phyloP scores from a whole-genome alignment of 805 yeast genomes.

The Kazachstania bromeliacearum region DNA sequence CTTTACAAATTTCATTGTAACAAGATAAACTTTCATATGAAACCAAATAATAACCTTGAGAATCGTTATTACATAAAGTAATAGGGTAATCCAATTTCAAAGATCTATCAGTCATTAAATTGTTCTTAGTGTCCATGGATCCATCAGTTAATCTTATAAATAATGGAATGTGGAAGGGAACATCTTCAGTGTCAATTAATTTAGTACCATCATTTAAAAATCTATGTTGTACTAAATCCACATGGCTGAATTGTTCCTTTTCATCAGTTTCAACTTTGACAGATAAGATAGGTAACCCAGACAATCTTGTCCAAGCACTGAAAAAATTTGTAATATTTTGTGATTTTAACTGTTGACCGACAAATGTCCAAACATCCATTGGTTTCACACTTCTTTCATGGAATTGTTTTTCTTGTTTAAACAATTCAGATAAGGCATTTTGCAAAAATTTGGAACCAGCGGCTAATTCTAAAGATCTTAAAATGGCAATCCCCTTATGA shows the following conservation, averaged over 20 bases:
- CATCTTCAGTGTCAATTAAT: slow-evolving; percentile 37
- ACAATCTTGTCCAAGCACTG: slow-evolving; percentile 49
- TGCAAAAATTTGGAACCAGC: slow-evolving; percentile 17
- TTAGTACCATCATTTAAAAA: slow-evolving; percentile 15
- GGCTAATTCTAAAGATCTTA: slow-evolving; percentile 22
- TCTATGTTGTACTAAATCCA: slow-evolving; percentile 33
- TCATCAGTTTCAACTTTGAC: slow-evolving; percentile 24
- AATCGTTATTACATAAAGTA: slow-evolving; percentile 15
- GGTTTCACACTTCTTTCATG: slow-evolving; percentile 22
- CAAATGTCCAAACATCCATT: slow-evolving; percentile 21
- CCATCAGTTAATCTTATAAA: slow-evolving; percentile 14
- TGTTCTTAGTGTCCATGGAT: slow-evolving; percentile 12
- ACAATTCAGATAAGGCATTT: slow-evolving; percentile 12
- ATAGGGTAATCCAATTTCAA: slow-evolving; percentile 13
- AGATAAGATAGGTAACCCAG: slow-evolving; percentile 54
- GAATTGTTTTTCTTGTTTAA: slow-evolving; percentile 9
- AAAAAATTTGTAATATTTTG: slow-evolving; percentile 21
- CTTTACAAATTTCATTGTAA: slow-evolving; percentile 20
- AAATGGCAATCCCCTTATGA: slow-evolving; percentile 25
- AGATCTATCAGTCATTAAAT: slow-evolving; percentile 25
- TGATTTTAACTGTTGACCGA: slow-evolving; percentile 18
- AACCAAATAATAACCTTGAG: slow-evolving; percentile 39
- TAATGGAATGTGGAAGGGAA: slow-evolving; percentile 56
- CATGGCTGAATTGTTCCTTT: too few relatives aligned
- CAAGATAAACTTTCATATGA: slow-evolving; percentile 33